Evolutionary conservation across 73 alveolate genomes (phyloP), one percentile per base, ranked within the genome.

Genomic region (Tetrahymena malaccensis): DNA sequence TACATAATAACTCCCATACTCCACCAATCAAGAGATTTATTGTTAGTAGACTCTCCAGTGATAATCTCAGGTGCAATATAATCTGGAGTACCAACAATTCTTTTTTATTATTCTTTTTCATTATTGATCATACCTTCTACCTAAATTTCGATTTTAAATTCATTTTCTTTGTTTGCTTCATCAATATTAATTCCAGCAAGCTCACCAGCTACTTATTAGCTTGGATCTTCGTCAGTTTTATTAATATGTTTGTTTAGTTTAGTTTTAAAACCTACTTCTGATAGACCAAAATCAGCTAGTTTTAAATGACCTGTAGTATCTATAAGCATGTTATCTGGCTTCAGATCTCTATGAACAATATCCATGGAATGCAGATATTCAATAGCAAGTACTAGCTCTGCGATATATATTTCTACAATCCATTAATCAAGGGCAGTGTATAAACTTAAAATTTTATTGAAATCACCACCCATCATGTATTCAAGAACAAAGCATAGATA

Each of bases 261-360:
- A 89, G 97, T 94, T 16, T 96, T 93, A 96, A 95, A 94, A 50
- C 98, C 96, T n/a, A 43, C 95, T 85, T 94, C 96, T 21, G 95
- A 85, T 38, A 97, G 94, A 9, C 99, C 99, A 56, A 97, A 97
- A 96, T 97, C 99, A 94, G 98, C 97, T 34, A 97, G 93, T 94
- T 97, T 97, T 40, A 97, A 94, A 96, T 97, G 99, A 17, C 99
- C 99, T 57, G 95, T 95, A 50, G 93, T 93, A 10, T 97, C 99
- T 16, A 97, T 95, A 94, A 97, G 94, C 85, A 97, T 97, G 85
- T 97, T 97, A 96, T 97, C 99, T 8, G 99, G 99, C 44, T 97
- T 97, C 85, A 97, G 89, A 97, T 97, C 99, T 96, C 99, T 95
- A 96, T 97, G 99, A 35, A 97, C 97, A 84, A 97, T 96, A 89